A percentile compares a stretch with the other conserved stretches of the same genome.
Conservation (phyloP, 305 asterid genomes). For the Plantago lanceolata region DNA sequence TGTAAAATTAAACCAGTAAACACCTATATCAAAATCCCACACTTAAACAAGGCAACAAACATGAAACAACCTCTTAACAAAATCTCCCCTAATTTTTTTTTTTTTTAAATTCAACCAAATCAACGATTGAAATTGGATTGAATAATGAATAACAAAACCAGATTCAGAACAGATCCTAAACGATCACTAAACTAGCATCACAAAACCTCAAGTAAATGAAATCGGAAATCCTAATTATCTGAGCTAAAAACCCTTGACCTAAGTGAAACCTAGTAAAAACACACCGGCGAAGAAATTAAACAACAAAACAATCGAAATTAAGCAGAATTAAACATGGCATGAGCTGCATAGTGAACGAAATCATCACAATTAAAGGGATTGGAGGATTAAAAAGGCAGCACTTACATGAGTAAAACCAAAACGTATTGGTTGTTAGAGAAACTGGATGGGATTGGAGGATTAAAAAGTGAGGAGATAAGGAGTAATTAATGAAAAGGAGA, state of each 20-base stretch:
- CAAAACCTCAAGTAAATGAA: neutral
- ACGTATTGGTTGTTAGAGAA: neutral
- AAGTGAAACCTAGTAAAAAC: neutral
- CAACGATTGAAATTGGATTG: too few species aligned
- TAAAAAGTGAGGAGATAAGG: too few species aligned
- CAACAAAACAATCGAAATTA: neutral
- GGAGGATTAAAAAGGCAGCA: neutral
- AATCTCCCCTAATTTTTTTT: too few species aligned
- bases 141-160: too few species aligned
- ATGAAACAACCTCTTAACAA: neutral
- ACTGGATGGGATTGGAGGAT: too few species aligned
- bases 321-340: neutral
- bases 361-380: neutral
- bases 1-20: slow-evolving; percentile 26
- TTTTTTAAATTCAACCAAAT: too few species aligned
- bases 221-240: neutral
- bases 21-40: neutral
- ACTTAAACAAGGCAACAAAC: neutral
- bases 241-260: neutral
- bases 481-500: neutral
- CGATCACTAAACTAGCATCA: slow-evolving; percentile 1
- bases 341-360: too few species aligned
- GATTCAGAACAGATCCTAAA: neutral
- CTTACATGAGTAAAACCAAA: slow-evolving; percentile 4
- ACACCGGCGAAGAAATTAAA: neutral